These are phyloP conservation scores for Mortierella sp. DNA, from an alignment of 371 early-diverging fungal genomes.

Conservation along the genomic window DNA sequence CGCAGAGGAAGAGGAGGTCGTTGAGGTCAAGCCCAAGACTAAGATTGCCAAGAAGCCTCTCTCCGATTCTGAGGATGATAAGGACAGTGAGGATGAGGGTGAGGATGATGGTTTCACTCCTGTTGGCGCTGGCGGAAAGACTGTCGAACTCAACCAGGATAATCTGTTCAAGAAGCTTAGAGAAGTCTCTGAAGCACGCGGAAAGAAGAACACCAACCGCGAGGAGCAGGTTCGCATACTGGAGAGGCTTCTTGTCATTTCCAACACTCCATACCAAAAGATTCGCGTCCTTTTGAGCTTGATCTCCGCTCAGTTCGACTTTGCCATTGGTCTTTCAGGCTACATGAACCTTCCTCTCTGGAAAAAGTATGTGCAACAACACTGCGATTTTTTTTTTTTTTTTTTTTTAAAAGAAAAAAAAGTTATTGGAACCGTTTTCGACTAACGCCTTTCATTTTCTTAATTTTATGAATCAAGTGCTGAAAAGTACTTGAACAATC, in stretches of 20 bases:
- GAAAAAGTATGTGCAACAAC: slow-evolving; percentile 66
- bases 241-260: slow-evolving; percentile 73
- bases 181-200: slow-evolving; percentile 89
- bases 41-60: slow-evolving; percentile 59
- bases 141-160: slow-evolving; percentile 73
- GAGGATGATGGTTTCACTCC: slow-evolving; percentile 86
- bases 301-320: slow-evolving; percentile 94
- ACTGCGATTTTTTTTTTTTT: background rate
- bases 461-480: slow-evolving; percentile 55
- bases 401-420: background rate
- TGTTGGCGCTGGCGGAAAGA: slow-evolving; percentile 88
- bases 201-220: slow-evolving; percentile 95
- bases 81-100: slow-evolving; percentile 57
- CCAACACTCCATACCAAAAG: slow-evolving; percentile 84
- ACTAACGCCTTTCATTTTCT: slow-evolving; percentile 4
- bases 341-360: slow-evolving; percentile 85
- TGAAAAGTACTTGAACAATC: slow-evolving; percentile 75
- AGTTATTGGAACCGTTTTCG: background rate
- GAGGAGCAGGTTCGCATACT: slow-evolving; percentile 79
- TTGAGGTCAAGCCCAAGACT: slow-evolving; percentile 47
- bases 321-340: slow-evolving; percentile 71
- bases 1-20: slow-evolving; percentile 44
- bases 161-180: slow-evolving; percentile 85
- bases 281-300: slow-evolving; percentile 88
- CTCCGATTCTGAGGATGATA: slow-evolving; percentile 63